Evolutionary conservation across 2,329 filamentous ascomycete genomes (phyloP).

Genomic region (Nannizziopsis arthrosporioides): DNA sequence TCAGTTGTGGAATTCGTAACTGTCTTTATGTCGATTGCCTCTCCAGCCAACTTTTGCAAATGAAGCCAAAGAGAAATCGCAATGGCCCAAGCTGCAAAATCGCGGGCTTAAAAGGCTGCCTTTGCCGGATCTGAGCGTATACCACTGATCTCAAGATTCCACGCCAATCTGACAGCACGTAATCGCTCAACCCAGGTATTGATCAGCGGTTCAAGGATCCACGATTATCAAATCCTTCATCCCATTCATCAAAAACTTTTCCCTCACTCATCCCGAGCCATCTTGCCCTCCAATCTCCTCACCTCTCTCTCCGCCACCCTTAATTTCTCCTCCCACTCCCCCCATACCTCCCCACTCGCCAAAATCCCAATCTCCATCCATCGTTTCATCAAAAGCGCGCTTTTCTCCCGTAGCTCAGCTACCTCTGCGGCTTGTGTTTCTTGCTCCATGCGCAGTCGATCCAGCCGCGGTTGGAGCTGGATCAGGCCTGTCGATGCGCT

Average conservation of each 20-base stretch:
- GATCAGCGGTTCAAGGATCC: too few species aligned
- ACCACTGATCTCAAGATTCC: too few species aligned
- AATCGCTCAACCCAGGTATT: too few species aligned
- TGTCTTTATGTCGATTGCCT: too few species aligned
- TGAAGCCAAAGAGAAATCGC: too few species aligned
- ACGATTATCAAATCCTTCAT: too few species aligned
- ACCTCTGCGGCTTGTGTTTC: conserved; percentile 30
- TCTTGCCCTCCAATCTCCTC: conserved; percentile 49
- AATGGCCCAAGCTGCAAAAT: too few species aligned
- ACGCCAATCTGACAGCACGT: too few species aligned
- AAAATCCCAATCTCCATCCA: conserved; percentile 69
- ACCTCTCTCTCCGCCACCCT: conserved; percentile 54
- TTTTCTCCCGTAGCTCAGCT: conserved; percentile 32
- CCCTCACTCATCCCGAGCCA: conserved; percentile 40
- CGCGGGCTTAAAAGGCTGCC: too few species aligned
- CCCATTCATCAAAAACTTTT: conserved; percentile 14
- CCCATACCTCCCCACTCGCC: conserved; percentile 55
- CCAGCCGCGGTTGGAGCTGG: conserved; percentile 33
- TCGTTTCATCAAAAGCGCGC: conserved; percentile 43
- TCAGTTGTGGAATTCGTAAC: too few species aligned
- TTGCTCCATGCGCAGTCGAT: conserved; percentile 28
- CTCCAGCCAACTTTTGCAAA: too few species aligned
- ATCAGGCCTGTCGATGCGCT: conserved; percentile 32
- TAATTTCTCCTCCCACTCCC: conserved; percentile 57
- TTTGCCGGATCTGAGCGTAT: too few species aligned